Percentiles rank a stretch among this genome's conserved stretches.
phyloP scores from a whole-genome alignment of 768 basidiomycete genomes.

The Leucosporidium yakuticum region DNA sequence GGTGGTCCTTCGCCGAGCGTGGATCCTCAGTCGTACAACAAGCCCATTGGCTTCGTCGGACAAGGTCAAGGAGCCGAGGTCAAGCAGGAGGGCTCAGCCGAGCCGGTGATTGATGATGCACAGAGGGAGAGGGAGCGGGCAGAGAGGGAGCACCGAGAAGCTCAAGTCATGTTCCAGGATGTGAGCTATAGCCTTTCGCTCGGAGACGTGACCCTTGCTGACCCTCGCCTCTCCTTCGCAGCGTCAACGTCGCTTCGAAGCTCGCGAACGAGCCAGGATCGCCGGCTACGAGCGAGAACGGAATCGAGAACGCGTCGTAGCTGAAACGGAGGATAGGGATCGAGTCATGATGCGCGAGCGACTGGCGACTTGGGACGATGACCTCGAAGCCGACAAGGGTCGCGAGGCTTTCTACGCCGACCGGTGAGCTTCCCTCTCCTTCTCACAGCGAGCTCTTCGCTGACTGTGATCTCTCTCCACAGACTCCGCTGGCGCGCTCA shows the following conservation, averaged over 20 bases:
- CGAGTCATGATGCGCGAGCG: constrained; percentile 56
- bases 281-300: constrained; percentile 44
- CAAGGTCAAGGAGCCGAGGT: constrained; percentile 43
- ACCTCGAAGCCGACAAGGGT: constrained; percentile 90
- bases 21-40: constrained; percentile 68
- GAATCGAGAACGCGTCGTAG: constrained; percentile 53
- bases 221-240: constrained; percentile 41
- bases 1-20: constrained; percentile 48
- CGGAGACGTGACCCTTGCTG: not conserved
- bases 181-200: constrained; percentile 53
- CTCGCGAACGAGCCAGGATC: constrained; percentile 76
- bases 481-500: constrained; percentile 81
- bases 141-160: constrained; percentile 75
- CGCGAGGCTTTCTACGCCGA: constrained; percentile 90
- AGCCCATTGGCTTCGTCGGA: constrained; percentile 72
- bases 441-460: not conserved
- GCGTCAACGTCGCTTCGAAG: constrained; percentile 92
- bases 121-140: constrained; percentile 74
- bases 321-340: constrained; percentile 73
- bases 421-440: constrained; percentile 52
- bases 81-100: constrained; percentile 22
- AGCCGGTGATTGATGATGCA: constrained; percentile 50
- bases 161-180: constrained; percentile 78
- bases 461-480: not conserved
- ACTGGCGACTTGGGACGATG: constrained; percentile 65